phyloP scores from a whole-genome alignment of 352 stramenopile genomes.

The Globisporangium radiosum region DNA sequence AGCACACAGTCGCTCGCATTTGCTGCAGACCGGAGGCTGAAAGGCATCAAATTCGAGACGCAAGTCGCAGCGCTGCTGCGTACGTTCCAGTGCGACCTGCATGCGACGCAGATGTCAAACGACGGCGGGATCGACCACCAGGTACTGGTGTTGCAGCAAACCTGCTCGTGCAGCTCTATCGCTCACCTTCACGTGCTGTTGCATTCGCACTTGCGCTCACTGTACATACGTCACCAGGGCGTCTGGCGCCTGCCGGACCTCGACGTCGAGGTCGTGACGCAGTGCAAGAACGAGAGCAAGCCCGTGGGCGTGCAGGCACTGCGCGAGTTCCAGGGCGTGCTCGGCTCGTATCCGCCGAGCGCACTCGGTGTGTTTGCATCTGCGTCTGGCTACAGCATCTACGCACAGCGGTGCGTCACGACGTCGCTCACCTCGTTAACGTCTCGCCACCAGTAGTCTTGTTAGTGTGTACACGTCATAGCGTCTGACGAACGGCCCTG shows the following conservation, averaged over 20 bases:
- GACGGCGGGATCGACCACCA: constrained; percentile 75
- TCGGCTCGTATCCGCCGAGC: constrained; percentile 30
- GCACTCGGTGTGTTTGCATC: constrained; percentile 66
- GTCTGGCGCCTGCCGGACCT: constrained; percentile 57
- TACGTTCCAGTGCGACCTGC: constrained; percentile 40
- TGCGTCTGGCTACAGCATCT: constrained; percentile 72
- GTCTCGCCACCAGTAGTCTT: too few relatives aligned
- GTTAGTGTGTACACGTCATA: not conserved
- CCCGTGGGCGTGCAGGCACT: constrained; percentile 61
- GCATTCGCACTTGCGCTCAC: too few relatives aligned
- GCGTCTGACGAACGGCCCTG: not conserved
- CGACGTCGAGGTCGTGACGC: constrained; percentile 60
- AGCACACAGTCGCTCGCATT: not conserved
- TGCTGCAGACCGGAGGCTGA: constrained; percentile 9
- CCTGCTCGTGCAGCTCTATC: not conserved
- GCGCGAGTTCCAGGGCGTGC: constrained; percentile 70
- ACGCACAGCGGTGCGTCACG: constrained; percentile 43
- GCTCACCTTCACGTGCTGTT: not conserved
- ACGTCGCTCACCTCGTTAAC: too few relatives aligned
- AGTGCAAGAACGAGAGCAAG: constrained; percentile 78
- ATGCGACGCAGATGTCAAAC: constrained; percentile 51
- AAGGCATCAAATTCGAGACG: constrained; percentile 55
- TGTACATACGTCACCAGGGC: constrained; percentile 22
- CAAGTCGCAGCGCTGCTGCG: constrained; percentile 53
- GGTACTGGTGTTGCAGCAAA: constrained; percentile 6